phyloP scores from a whole-genome alignment of 306 rosid genomes.

The Psophocarpus tetragonolobus region DNA sequence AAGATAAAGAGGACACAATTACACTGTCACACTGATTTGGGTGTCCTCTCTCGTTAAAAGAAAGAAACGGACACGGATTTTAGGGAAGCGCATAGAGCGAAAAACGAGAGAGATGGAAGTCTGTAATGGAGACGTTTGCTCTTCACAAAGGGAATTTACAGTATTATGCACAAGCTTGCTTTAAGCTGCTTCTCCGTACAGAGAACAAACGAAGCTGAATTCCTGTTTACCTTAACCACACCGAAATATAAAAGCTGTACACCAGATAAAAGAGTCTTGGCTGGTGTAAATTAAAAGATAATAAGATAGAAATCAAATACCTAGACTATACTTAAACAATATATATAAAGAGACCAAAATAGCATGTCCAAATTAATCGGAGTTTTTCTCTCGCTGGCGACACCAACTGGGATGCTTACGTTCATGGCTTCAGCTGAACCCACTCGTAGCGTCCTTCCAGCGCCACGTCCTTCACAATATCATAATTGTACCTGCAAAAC shows the following conservation, averaged over 20 bases:
- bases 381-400: background rate
- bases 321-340: slow-evolving; percentile 37
- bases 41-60: slow-evolving; percentile 30
- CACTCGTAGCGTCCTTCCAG: slow-evolving; percentile 92
- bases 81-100: slow-evolving; percentile 33
- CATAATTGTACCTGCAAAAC: slow-evolving; percentile 77
- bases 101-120: slow-evolving; percentile 12
- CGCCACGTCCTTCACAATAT: slow-evolving; percentile 68
- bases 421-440: slow-evolving; percentile 71
- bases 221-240: slow-evolving; percentile 23
- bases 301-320: slow-evolving; percentile 21
- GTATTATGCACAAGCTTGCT: slow-evolving; percentile 33
- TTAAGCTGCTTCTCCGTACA: slow-evolving; percentile 35
- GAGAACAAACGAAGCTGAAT: slow-evolving; percentile 42
- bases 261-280: slow-evolving; percentile 34
- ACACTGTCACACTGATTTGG: slow-evolving; percentile 38
- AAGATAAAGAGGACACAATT: slow-evolving; percentile 12
- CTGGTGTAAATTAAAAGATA: background rate
- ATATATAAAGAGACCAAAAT: slow-evolving; percentile 37
- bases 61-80: slow-evolving; percentile 45
- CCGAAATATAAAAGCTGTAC: slow-evolving; percentile 46
- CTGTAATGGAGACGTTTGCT: slow-evolving; percentile 37
- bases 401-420: background rate
- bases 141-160: slow-evolving; percentile 46
- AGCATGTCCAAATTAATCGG: slow-evolving; percentile 6